A percentile compares a stretch with the other conserved stretches of the same genome.
Conservation (phyloP, 2,329 filamentous ascomycete genomes). For the Fonsecaea nubica region DNA sequence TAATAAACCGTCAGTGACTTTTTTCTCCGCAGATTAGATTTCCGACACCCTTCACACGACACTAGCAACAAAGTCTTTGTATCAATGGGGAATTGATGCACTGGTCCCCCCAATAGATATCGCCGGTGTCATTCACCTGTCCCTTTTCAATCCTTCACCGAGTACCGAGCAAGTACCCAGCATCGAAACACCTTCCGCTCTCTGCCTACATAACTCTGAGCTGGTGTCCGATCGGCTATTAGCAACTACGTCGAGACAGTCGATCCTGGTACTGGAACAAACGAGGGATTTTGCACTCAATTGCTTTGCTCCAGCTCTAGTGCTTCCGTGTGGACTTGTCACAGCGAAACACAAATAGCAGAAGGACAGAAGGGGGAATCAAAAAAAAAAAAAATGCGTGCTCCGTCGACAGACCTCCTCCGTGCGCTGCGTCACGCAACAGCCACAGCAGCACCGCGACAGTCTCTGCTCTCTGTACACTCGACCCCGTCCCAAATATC, state of each 20-base stretch:
- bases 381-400: constrained; percentile 23
- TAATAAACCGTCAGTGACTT: constrained; percentile 2
- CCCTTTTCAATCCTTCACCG: not conserved
- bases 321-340: no score
- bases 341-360: no score
- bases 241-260: no score
- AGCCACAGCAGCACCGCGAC: not conserved
- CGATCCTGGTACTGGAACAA: no score
- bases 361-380: not conserved
- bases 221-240: no score
- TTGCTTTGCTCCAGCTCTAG: no score
- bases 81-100: not conserved
- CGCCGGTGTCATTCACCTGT: no score
- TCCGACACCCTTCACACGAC: not conserved
- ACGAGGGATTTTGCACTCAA: no score
- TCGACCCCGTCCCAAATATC: not conserved
- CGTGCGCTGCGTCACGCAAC: constrained; percentile 50
- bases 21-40: not conserved
- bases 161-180: not conserved
- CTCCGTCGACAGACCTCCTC: constrained; percentile 52
- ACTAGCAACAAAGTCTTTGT: not conserved
- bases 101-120: not conserved
- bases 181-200: no score
- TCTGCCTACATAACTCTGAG: no score
- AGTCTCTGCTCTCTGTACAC: not conserved